phyloP scores from a whole-genome alignment of 202 grass and related monocot species.

The Brachypodium distachyon region DNA sequence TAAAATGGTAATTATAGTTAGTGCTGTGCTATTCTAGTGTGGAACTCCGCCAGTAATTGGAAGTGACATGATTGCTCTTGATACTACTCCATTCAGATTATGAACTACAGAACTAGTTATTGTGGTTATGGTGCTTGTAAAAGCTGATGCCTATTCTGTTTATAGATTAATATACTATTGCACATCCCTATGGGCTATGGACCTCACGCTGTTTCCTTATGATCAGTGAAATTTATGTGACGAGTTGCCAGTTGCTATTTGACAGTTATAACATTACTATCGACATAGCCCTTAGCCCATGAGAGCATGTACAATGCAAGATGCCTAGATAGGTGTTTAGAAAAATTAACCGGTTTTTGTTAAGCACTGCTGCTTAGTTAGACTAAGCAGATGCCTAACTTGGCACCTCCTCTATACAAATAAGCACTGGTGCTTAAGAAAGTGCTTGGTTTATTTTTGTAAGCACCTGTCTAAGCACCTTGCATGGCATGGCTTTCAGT shows the following conservation, averaged over 20 bases:
- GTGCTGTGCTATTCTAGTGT: not conserved
- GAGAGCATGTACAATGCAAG: not conserved
- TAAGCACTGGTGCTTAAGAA: too few species aligned
- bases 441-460: too few species aligned
- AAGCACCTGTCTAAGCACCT: too few species aligned
- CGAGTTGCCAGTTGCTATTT: not conserved
- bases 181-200: not conserved
- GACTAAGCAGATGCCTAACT: too few species aligned
- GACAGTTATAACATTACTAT: not conserved
- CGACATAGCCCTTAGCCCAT: not conserved
- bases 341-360: too few species aligned
- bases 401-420: too few species aligned
- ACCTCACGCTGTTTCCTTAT: not conserved
- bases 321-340: too few species aligned
- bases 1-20: not conserved
- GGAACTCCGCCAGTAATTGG: not conserved
- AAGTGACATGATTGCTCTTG: not conserved
- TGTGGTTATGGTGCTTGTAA: not conserved
- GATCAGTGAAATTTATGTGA: not conserved
- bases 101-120: not conserved
- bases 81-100: not conserved
- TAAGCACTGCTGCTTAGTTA: too few species aligned
- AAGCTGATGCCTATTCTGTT: not conserved
- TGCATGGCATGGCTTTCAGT: too few species aligned
- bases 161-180: not conserved